These are phyloP conservation scores for Biscogniauxia mediterranea DNA, from an alignment of 2,329 filamentous ascomycete species.

Conservation along the genomic window DNA sequence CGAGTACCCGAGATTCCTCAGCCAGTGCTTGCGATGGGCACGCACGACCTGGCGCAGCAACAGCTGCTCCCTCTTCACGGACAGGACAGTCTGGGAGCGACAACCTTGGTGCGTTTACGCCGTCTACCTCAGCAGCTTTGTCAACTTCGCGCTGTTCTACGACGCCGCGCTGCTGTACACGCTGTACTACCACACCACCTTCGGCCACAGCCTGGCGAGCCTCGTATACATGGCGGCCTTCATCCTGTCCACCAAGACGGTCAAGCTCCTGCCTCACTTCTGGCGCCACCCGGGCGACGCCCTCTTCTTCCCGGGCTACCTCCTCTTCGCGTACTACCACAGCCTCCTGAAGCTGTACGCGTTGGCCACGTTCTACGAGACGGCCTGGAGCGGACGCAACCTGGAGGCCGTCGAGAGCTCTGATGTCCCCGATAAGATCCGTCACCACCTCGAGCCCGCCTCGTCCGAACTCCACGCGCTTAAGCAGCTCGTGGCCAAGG, in stretches of 20 bases:
- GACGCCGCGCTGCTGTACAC: conserved; percentile 43
- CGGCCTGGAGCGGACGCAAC: conserved; percentile 41
- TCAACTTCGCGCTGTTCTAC: conserved; percentile 55
- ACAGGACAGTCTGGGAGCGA: conserved; percentile 37
- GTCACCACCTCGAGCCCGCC: not conserved
- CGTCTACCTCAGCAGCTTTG: conserved; percentile 52
- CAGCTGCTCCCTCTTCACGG: conserved; percentile 42
- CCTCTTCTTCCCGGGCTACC: conserved; percentile 45
- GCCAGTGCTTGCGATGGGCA: conserved; percentile 56
- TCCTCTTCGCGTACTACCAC: conserved; percentile 58
- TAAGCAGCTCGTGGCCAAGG: not conserved
- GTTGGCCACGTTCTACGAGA: conserved; percentile 49
- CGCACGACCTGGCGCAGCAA: conserved; percentile 60
- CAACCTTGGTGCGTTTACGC: conserved; percentile 55
- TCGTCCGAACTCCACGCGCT: not conserved
- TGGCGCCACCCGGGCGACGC: conserved; percentile 50
- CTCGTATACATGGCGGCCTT: conserved; percentile 34
- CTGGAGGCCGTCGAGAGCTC: conserved; percentile 25
- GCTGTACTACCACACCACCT: conserved; percentile 16
- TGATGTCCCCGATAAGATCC: not conserved
- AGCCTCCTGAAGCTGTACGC: conserved; percentile 57
- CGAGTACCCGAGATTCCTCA: conserved; percentile 45
- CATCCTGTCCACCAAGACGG: conserved; percentile 53
- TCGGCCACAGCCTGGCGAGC: conserved; percentile 3
- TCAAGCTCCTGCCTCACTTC: conserved; percentile 57